A percentile compares a stretch with the other conserved stretches of the same genome.
Evolutionary conservation across 768 basidiomycete species (phyloP).

Genomic region (Boletellus ananiceps): DNA sequence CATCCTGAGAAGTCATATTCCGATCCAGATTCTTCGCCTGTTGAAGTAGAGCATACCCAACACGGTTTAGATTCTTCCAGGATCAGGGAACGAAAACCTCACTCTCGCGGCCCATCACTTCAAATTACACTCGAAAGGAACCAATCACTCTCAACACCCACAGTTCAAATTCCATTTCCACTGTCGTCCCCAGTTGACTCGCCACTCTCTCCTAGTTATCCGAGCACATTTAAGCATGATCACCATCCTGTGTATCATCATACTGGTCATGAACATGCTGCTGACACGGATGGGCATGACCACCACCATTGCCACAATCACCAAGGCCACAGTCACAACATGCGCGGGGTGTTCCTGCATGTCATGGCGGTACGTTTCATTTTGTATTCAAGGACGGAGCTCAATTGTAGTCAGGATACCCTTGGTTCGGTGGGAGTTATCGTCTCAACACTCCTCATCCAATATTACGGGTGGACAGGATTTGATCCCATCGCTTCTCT

Average conservation of each 20-base stretch:
- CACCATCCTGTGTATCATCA: conserved; percentile 35
- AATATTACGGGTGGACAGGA: conserved; percentile 96
- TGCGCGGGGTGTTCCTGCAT: conserved; percentile 97
- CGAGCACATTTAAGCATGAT: conserved; percentile 45
- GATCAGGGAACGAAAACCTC: conserved; percentile 32
- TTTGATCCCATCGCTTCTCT: conserved; percentile 98
- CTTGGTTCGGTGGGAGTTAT: conserved; percentile 98
- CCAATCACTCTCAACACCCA: conserved; percentile 15
- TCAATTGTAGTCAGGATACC: conserved; percentile 59
- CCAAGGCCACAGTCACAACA: conserved; percentile 94
- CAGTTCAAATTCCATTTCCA: conserved; percentile 25
- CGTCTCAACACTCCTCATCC: conserved; percentile 91
- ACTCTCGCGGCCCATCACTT: conserved; percentile 40
- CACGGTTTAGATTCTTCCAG: conserved; percentile 9
- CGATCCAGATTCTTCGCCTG: conserved; percentile 13
- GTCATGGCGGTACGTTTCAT: conserved; percentile 77
- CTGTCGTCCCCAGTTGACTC: conserved; percentile 34
- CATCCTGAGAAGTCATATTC: conserved; percentile 23
- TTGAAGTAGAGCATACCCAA: conserved; percentile 5
- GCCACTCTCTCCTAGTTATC: conserved; percentile 64
- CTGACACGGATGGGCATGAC: conserved; percentile 49
- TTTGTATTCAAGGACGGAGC: background rate
- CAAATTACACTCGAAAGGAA: conserved; percentile 30
- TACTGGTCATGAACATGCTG: conserved; percentile 38
- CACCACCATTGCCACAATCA: conserved; percentile 37